Base-by-base conservation (phyloP, 306 rosid species). In the Lathyrus aphaca region DNA sequence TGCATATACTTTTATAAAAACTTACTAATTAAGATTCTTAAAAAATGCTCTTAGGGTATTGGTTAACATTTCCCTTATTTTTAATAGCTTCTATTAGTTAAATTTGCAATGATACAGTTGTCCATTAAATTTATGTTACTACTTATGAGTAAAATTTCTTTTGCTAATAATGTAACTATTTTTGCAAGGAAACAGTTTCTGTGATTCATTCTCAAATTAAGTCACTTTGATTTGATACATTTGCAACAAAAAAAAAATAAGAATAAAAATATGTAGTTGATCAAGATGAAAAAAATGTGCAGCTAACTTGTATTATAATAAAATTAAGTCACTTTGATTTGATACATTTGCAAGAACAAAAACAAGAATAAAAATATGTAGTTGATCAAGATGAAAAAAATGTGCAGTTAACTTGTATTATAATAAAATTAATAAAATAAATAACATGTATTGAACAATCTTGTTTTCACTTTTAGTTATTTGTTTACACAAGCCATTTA, bases 61-160 rank as follows among this genome's bases (percentile, higher is more conserved):
- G n/a, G n/a, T n/a, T n/a, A n/a, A n/a, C n/a, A n/a, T n/a, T n/a
- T n/a, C n/a, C n/a, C n/a, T n/a, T n/a, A n/a, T n/a, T n/a, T n/a
- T n/a, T n/a, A n/a, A n/a, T n/a, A 58, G 48, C 38, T 19, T 44
- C 66, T 44, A 49, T 37, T 7, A 65, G 61, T 55, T 10, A 55
- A 77, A 35, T 54, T 59, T 32, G n/a, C 25, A 15, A 25, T 30
- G 39, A 57, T 30, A 29, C 19, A 10, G 4, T 7, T 29, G 3
- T 56, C 64, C 64, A 58, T 58, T 58, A 35, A 32, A n/a, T 58
- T 58, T 30, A 58, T 15, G 44, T 6, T 58, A 15, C 64, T 58
- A n/a, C 12, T 0, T 0, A 6, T 2, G 10, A 3, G 2, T 14
- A 14, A 1, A 29, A 5, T 27, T 13, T 29, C 5, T 57, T 29